Evolutionary conservation across 352 stramenopile species (phyloP).

Genomic region (Thraustochytrium striatum): DNA sequence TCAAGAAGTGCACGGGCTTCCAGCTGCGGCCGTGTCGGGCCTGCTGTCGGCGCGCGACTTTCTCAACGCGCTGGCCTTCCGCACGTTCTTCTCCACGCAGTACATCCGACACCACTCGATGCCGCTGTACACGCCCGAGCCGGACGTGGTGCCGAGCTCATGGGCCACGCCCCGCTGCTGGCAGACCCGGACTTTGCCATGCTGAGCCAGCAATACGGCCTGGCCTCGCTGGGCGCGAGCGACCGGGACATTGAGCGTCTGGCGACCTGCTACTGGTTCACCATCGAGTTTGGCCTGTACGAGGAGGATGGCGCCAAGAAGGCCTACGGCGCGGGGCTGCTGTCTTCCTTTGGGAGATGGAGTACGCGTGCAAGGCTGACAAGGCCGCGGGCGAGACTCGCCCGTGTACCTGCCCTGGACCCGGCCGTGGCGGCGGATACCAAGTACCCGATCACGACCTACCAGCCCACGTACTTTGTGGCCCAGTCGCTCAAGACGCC

Average conservation of each 20-base stretch:
- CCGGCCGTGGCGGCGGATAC: constrained; percentile 83
- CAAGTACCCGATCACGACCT: constrained; percentile 94
- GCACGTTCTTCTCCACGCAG: constrained; percentile 96
- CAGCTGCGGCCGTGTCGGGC: constrained; percentile 82
- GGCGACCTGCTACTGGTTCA: constrained; percentile 96
- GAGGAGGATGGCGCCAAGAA: constrained; percentile 86
- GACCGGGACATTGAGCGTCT: constrained; percentile 90
- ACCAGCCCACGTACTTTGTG: constrained; percentile 94
- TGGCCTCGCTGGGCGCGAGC: constrained; percentile 87
- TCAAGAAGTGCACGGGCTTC: constrained; percentile 83
- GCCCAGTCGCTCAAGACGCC: constrained; percentile 87
- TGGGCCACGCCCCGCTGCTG: constrained; percentile 94
- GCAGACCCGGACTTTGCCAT: constrained; percentile 94
- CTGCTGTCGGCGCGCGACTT: constrained; percentile 94
- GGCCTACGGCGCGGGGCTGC: constrained; percentile 87
- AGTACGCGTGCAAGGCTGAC: constrained; percentile 83
- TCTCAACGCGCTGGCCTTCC: constrained; percentile 92
- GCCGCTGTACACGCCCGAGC: constrained; percentile 94
- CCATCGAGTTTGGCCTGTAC: constrained; percentile 93
- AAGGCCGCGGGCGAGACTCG: no score
- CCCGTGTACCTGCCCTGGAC: no score
- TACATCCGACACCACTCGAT: constrained; percentile 90
- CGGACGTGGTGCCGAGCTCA: constrained; percentile 93
- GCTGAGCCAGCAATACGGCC: constrained; percentile 92
- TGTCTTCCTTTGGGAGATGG: constrained; percentile 94